phyloP scores from a whole-genome alignment of 2,329 filamentous ascomycete genomes.

The Hirsutella minnesotensis region DNA sequence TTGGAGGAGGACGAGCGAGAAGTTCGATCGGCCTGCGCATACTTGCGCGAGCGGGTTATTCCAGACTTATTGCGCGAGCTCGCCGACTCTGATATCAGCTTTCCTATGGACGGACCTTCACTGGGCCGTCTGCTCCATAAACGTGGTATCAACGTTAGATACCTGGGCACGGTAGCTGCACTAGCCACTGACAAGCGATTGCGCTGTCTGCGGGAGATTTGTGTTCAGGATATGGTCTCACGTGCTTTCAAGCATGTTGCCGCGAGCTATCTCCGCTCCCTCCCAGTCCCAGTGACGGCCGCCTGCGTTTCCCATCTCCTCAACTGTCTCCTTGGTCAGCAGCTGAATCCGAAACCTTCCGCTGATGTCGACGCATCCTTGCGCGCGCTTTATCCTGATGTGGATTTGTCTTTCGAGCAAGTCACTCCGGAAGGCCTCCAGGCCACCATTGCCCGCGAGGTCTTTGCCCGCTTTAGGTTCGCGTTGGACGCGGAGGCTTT shows the following conservation, averaged over 20 bases:
- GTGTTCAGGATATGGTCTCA: constrained; percentile 87
- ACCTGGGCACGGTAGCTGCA: constrained; percentile 74
- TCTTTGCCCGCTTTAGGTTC: constrained; percentile 65
- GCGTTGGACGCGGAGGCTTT: constrained; percentile 58
- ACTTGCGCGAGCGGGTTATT: constrained; percentile 64
- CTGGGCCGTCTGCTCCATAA: constrained; percentile 84
- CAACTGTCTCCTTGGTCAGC: constrained; percentile 79
- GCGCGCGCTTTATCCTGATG: constrained; percentile 66
- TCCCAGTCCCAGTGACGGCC: constrained; percentile 71
- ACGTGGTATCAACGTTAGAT: constrained; percentile 92
- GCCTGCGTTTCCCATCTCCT: constrained; percentile 75
- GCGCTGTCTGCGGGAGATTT: constrained; percentile 63
- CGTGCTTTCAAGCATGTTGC: constrained; percentile 90
- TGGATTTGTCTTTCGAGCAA: constrained; percentile 69
- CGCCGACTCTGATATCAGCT: constrained; percentile 84
- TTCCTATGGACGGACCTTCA: constrained; percentile 96
- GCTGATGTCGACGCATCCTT: constrained; percentile 67
- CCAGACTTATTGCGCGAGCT: constrained; percentile 81
- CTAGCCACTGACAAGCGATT: constrained; percentile 61
- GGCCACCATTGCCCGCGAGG: constrained; percentile 58
- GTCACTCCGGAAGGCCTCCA: constrained; percentile 64
- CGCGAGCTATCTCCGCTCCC: constrained; percentile 63
- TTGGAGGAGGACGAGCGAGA: constrained; percentile 77
- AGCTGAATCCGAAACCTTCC: constrained; percentile 63
- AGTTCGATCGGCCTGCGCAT: constrained; percentile 72